Conservation (phyloP, 768 basidiomycete genomes). For the Boletus rex-veris region DNA sequence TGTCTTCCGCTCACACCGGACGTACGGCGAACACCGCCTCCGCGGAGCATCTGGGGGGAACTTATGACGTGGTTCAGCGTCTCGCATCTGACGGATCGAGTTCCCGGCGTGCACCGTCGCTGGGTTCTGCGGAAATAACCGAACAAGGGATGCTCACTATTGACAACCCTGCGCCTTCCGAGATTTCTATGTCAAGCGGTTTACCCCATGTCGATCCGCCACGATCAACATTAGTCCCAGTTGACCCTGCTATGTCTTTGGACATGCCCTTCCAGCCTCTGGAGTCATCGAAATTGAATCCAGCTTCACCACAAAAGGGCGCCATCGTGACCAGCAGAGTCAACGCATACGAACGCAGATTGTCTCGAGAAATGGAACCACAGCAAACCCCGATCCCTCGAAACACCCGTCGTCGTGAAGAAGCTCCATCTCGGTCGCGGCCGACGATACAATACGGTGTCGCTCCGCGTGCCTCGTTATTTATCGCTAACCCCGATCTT, state of each 20-base stretch:
- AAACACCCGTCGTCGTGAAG: constrained; percentile 44
- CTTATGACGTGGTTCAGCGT: constrained; percentile 69
- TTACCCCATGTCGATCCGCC: constrained; percentile 15
- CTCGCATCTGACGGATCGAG: constrained; percentile 29
- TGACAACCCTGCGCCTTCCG: constrained; percentile 5
- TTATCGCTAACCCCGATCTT: constrained; percentile 63
- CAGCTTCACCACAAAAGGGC: constrained; percentile 1
- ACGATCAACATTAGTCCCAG: constrained; percentile 11
- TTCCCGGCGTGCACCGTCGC: constrained; percentile 23
- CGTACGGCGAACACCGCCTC: constrained; percentile 66
- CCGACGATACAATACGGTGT: constrained; percentile 59
- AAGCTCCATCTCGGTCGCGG: constrained; percentile 38
- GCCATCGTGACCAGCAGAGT: constrained; percentile 49
- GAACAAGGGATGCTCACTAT: constrained; percentile 14
- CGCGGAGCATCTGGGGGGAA: constrained; percentile 61
- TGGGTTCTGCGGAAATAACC: constrained; percentile 23
- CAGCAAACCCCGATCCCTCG: constrained; percentile 27
- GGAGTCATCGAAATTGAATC: neutral
- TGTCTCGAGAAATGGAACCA: constrained; percentile 53
- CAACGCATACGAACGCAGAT: constrained; percentile 53
- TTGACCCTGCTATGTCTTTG: neutral
- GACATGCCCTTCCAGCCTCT: constrained; percentile 1
- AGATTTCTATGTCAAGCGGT: constrained; percentile 9
- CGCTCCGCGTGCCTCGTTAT: constrained; percentile 59
- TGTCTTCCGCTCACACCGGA: constrained; percentile 51